A percentile compares a stretch with the other conserved stretches of the same genome.
Conservation (phyloP, 257 asterid species). For the Ajuga chamaepitys region DNA sequence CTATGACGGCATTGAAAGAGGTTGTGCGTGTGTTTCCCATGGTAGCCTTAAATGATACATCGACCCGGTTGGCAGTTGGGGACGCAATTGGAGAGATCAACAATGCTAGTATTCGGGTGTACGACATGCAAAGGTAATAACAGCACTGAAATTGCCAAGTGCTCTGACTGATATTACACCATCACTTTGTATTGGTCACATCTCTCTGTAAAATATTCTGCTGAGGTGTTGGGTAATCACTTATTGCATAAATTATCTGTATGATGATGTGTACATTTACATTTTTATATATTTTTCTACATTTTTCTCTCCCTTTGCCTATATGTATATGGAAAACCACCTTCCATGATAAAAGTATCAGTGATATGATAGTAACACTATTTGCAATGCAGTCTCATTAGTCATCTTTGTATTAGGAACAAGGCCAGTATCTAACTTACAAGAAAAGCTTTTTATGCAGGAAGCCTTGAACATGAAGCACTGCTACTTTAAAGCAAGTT, state of each 20-base stretch:
- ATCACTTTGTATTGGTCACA: slow-evolving; percentile 1
- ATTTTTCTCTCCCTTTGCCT: not conserved
- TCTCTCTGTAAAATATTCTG: not conserved
- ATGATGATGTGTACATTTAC: not conserved
- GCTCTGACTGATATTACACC: not conserved
- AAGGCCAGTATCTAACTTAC: not conserved
- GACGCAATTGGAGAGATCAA: slow-evolving; percentile 81
- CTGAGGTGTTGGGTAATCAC: not conserved
- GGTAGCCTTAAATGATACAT: slow-evolving; percentile 66
- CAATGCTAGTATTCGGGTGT: slow-evolving; percentile 64
- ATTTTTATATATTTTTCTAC: too few species aligned
- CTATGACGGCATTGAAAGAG: slow-evolving; percentile 75
- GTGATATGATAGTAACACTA: not conserved
- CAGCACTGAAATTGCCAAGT: not conserved
- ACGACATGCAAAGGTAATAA: slow-evolving; percentile 89
- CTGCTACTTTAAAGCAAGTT: not conserved
- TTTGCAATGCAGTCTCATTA: not conserved
- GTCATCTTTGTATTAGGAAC: not conserved
- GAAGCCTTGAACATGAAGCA: slow-evolving; percentile 6
- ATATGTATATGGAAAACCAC: not conserved
- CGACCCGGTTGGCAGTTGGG: slow-evolving; percentile 88
- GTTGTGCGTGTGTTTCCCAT: slow-evolving; percentile 80
- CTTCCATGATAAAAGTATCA: not conserved
- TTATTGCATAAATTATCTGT: not conserved
- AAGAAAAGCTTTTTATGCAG: slow-evolving; percentile 1